phyloP scores from a whole-genome alignment of 805 yeast species.

The Metschnikowia dekortorum region DNA sequence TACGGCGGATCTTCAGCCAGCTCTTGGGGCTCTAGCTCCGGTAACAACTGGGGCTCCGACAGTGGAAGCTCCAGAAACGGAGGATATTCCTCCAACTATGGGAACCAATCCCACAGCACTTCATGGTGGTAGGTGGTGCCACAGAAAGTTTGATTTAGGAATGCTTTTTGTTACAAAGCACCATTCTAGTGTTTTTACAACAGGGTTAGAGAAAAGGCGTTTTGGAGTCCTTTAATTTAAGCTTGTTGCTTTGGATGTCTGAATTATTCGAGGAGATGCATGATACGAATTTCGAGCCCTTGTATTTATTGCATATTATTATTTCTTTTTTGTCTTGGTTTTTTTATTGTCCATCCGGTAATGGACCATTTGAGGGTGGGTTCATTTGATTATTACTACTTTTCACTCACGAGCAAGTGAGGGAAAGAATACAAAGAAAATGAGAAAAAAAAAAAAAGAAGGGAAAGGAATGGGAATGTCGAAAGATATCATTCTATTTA shows the following conservation, averaged over 20 bases:
- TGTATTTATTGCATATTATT: conserved; percentile 16
- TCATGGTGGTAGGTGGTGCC: conserved; percentile 39
- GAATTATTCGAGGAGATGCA: conserved; percentile 14
- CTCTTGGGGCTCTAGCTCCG: conserved; percentile 17
- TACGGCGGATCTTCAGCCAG: conserved; percentile 26
- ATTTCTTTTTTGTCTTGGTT: conserved; percentile 16
- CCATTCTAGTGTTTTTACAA: conserved; percentile 7
- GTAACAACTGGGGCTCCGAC: conserved; percentile 18
- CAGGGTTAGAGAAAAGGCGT: conserved; percentile 9
- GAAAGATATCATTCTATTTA: conserved; percentile 15
- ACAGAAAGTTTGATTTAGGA: conserved; percentile 9
- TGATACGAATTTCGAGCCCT: conserved; percentile 12
- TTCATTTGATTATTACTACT: conserved; percentile 12
- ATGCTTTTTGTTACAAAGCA: conserved; percentile 17
- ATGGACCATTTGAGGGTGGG: conserved; percentile 15
- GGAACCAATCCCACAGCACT: conserved; percentile 31
- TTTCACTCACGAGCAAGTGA: conserved; percentile 3
- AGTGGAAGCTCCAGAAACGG: conserved; percentile 24
- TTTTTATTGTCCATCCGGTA: conserved; percentile 15
- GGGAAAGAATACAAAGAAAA: conserved; percentile 6
- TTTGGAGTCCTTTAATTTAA: conserved; percentile 3
- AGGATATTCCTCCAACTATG: conserved; percentile 28
- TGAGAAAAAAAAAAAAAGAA: conserved; percentile 13
- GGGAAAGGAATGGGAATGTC: conserved; percentile 14
- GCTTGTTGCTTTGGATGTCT: conserved; percentile 11